phyloP scores from a whole-genome alignment of 495 filamentous ascomycete genomes.

The Trichocladium uniseriatum region DNA sequence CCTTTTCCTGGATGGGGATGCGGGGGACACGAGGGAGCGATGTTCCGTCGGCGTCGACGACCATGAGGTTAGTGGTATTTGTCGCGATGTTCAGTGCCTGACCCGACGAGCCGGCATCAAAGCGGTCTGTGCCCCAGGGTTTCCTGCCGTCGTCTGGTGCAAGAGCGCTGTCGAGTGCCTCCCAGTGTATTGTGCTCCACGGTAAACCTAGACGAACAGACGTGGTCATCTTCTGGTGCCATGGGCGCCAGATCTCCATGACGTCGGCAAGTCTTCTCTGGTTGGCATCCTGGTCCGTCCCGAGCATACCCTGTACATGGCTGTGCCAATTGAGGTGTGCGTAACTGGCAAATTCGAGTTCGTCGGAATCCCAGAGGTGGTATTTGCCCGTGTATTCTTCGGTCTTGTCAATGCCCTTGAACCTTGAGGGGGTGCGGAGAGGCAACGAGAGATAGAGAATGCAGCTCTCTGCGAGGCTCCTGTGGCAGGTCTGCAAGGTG shows the following conservation, averaged over 20 bases:
- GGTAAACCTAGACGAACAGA: not conserved
- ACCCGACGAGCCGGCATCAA: not conserved
- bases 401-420: not conserved
- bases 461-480: slow-evolving; percentile 12
- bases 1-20: not conserved
- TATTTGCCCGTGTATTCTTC: not conserved
- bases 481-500: slow-evolving; percentile 8
- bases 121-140: not conserved
- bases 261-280: not conserved
- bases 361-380: slow-evolving; percentile 4
- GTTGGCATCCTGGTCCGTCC: not conserved
- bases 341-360: slow-evolving; percentile 5
- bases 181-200: not conserved
- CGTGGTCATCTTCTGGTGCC: not conserved
- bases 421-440: not conserved
- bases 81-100: not conserved
- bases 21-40: not conserved
- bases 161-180: not conserved
- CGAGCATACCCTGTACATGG: not conserved
- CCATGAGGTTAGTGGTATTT: not conserved
- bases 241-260: not conserved
- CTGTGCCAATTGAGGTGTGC: not conserved
- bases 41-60: not conserved
- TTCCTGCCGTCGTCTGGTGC: not conserved
- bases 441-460: slow-evolving; percentile 13